Evolutionary conservation across 2,329 filamentous ascomycete genomes (phyloP).

Genomic region (Xylariaceae sp.): DNA sequence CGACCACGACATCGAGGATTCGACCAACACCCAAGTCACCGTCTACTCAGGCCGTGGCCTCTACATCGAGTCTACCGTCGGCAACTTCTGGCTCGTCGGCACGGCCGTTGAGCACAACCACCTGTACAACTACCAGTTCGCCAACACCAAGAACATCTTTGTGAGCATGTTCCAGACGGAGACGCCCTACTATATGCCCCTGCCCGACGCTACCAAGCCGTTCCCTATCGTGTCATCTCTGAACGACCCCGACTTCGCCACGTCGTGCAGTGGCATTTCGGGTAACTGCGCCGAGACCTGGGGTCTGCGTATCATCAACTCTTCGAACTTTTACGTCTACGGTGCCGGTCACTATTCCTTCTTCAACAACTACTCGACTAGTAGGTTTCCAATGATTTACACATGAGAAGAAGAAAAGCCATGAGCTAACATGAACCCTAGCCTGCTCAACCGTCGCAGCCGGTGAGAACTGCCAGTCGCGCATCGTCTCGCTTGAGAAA

Average conservation of each 20-base stretch:
- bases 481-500: conserved; percentile 37
- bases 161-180: conserved; percentile 60
- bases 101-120: conserved; percentile 56
- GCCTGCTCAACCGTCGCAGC: conserved; percentile 34
- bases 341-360: conserved; percentile 56
- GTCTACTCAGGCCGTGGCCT: conserved; percentile 50
- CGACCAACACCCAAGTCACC: conserved; percentile 43
- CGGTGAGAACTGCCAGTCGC: conserved; percentile 36
- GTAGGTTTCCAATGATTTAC: conserved; percentile 18
- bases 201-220: conserved; percentile 47
- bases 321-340: conserved; percentile 46
- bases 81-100: conserved; percentile 52
- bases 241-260: conserved; percentile 45
- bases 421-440: conserved; percentile 11
- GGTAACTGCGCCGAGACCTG: conserved; percentile 44
- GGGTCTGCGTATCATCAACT: conserved; percentile 55
- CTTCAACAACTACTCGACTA: conserved; percentile 53
- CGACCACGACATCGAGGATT: conserved; percentile 52
- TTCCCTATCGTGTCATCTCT: conserved; percentile 39
- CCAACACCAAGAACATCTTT: conserved; percentile 51
- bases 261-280: conserved; percentile 35
- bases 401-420: not conserved
- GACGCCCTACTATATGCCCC: conserved; percentile 61
- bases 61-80: conserved; percentile 35
- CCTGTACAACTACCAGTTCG: conserved; percentile 59